Base-by-base conservation (phyloP, 106 monocot species). In the Dendrobium nobile region DNA sequence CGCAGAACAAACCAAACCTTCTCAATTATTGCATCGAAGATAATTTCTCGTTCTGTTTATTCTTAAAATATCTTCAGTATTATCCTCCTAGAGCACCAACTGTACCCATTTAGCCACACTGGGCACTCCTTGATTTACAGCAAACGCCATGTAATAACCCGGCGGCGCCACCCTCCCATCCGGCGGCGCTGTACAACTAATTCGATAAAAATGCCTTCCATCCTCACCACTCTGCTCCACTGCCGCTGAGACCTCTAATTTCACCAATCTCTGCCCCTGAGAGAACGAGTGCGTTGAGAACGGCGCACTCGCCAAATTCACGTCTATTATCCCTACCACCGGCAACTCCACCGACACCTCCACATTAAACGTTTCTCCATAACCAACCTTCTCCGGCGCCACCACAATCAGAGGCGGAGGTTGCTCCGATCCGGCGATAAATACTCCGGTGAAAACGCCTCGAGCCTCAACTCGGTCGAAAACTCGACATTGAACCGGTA, bases 381-480 rank as follows among this genome's bases (percentile, higher is more conserved):
- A 91, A 20, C 6, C 79, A 24, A 43, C 72, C 37, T 77, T 83
- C 51, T 51, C 51, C 51, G 51, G 51, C 51, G 51, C 10, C 13
- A 51, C 13, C 51, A 45, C 54, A 22, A 93, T 84, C 2, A 3
- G 40, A 18, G 90, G 92, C 88, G 82, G 5, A 93, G 78, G 58
- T 85, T 86, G 0, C 72, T 78, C 54, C 82, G 80, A 47, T 93
- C 90, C 13, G 83, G 5, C 9, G 51, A 51, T 77, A 93, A 64
- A 45, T 93, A 93, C 75, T 88, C 90, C 6, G 92, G 92, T 40
- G 90, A 90, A 75, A 92, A 92, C 43, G 92, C 92, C 40, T 92
- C 92, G 7, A 93, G 11, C 16, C 86, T 82, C 18, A 93, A 79
- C 79, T 93, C 92, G 6, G 90, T 93, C 16, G 92, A 88, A 77